Evolutionary conservation across 306 rosid species (phyloP), one percentile per base, ranked within the genome.

Genomic region (Glycine soja): DNA sequence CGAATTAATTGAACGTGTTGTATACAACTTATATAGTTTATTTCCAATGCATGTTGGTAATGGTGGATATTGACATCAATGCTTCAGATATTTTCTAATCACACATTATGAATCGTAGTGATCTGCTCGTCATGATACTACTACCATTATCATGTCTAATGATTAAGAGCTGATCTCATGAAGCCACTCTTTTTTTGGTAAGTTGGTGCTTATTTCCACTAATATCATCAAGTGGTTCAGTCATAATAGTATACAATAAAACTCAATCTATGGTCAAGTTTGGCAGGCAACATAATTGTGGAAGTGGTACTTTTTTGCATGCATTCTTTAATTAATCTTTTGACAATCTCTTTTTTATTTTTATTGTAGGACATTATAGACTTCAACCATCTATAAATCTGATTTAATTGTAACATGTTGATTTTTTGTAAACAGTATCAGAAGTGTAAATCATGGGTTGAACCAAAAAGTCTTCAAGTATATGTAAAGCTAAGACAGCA

Each of bases 211-310:
- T 82, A 3, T 69, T 69, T 75, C 57, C 83, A 68, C 80, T 15
- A 65, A 54, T 61, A 54, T 24, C 30, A 24, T 80, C 52, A 69
- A 63, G 47, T 14, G 69, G 43, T 70, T 71, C 64, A 62, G 75
- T 70, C 74, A 63, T 75, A 8, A 46, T 24, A 36, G 5, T 36
- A 36, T 36, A 36, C 30, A 40, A 30, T 46, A 70, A 75, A 54
- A 51, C 61, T 70, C 52, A 61, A 65, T 24, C 52, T 43, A 43
- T 18, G 72, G 79, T 83, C 64, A 52, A 89, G 80, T 83, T 76
- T 84, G 84, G 89, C 70, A 81, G 88, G 72, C 87, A 86, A 30
- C 83, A 82, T 82, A 84, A 88, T 86, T 78, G 57, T 47, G 79
- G 52, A 71, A 34, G 8, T 12, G 70, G 11, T 64, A 12, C 10